phyloP scores from a whole-genome alignment of 169 alveolate genomes.

The Plasmodium relictum region DNA sequence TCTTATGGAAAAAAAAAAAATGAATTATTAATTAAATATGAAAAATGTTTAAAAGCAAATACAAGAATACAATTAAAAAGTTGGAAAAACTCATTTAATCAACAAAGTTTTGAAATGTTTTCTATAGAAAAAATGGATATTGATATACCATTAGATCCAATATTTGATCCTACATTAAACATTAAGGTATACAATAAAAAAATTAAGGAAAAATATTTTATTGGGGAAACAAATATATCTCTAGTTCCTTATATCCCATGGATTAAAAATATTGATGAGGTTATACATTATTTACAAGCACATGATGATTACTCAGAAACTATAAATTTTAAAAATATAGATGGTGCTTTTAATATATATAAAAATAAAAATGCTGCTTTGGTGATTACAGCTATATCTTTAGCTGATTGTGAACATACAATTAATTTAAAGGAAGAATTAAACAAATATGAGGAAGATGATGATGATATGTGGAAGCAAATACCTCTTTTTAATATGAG shows the following conservation, averaged over 20 bases:
- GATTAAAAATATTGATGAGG: constrained; percentile 84
- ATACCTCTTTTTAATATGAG: constrained; percentile 33
- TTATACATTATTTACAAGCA: constrained; percentile 83
- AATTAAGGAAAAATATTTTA: constrained; percentile 82
- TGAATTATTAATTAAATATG: constrained; percentile 78
- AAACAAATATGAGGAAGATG: constrained; percentile 27
- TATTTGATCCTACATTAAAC: constrained; percentile 90
- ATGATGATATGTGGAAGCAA: constrained; percentile 36
- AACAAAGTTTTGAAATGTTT: constrained; percentile 89
- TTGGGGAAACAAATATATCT: constrained; percentile 86
- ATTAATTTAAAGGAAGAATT: constrained; percentile 48
- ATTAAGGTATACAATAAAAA: constrained; percentile 85
- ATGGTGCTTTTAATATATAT: constrained; percentile 68
- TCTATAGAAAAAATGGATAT: constrained; percentile 84
- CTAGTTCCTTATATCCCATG: constrained; percentile 88
- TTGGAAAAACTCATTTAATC: constrained; percentile 86
- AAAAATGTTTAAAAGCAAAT: constrained; percentile 76
- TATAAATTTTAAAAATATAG: constrained; percentile 80
- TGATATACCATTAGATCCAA: constrained; percentile 90
- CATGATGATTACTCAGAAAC: constrained; percentile 86
- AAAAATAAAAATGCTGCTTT: constrained; percentile 72
- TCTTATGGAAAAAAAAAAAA: constrained; percentile 74
- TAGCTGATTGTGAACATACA: constrained; percentile 54
- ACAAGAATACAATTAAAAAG: constrained; percentile 80
- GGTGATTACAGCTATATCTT: constrained; percentile 62